Conservation (phyloP, 768 basidiomycete genomes). For the Auriscalpium vulgare region DNA sequence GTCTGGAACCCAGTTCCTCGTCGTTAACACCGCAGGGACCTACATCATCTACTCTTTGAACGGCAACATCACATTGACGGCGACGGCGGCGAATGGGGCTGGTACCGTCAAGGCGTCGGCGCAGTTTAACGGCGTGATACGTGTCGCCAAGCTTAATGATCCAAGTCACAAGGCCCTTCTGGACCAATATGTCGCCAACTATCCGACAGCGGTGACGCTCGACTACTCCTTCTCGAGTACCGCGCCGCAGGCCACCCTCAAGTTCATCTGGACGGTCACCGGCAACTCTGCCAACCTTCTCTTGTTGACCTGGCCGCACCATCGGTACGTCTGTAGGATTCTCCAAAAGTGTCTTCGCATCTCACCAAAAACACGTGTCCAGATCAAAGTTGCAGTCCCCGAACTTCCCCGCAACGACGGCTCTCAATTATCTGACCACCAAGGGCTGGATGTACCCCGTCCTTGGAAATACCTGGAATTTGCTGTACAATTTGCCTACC, state of each 20-base stretch:
- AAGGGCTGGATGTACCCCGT: constrained; percentile 29
- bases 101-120: constrained; percentile 19
- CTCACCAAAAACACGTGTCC: background rate
- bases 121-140: constrained; percentile 24
- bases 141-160: constrained; percentile 17
- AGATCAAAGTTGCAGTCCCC: constrained; percentile 11
- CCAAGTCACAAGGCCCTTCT: constrained; percentile 22
- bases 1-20: constrained; percentile 22
- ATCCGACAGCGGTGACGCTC: constrained; percentile 21
- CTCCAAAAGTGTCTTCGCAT: background rate
- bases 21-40: constrained; percentile 23
- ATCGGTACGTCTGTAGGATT: constrained; percentile 17
- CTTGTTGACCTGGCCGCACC: constrained; percentile 30
- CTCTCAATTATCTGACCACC: constrained; percentile 26
- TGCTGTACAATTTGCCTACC: constrained; percentile 24
- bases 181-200: constrained; percentile 24
- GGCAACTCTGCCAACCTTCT: constrained; percentile 23
- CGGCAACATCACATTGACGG: constrained; percentile 23
- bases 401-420: constrained; percentile 19
- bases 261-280: constrained; percentile 25
- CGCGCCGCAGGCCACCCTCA: constrained; percentile 18
- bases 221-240: constrained; percentile 25
- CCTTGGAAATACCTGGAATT: constrained; percentile 25
- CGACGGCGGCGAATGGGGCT: constrained; percentile 6
- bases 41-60: constrained; percentile 27